These are phyloP conservation scores for Periconia sp. DNA, from an alignment of 2,329 filamentous ascomycete species.

Conservation along the genomic window DNA sequence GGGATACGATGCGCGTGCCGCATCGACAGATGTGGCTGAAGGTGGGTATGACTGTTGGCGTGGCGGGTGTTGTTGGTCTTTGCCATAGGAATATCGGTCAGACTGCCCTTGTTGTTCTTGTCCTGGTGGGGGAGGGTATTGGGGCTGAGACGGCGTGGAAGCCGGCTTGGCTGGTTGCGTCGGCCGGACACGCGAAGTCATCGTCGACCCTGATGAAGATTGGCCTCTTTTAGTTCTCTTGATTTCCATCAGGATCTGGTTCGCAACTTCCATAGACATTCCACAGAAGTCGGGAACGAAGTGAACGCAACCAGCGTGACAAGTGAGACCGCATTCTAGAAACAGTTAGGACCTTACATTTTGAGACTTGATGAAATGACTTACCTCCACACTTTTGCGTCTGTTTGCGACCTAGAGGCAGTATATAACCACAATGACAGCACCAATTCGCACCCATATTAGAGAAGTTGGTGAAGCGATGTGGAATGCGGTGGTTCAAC, in stretches of 20 bases:
- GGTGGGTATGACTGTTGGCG: constrained; percentile 50
- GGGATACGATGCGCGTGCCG: constrained; percentile 55
- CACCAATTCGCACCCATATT: constrained; percentile 99
- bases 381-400: constrained; percentile 87
- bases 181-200: constrained; percentile 45
- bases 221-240: constrained; percentile 77
- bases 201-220: constrained; percentile 56
- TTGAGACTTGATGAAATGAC: constrained; percentile 33
- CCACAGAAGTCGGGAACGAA: constrained; percentile 98
- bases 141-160: constrained; percentile 45
- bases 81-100: constrained; percentile 56
- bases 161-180: constrained; percentile 53
- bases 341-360: constrained; percentile 21
- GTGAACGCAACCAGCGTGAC: constrained; percentile 89
- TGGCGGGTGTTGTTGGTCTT: constrained; percentile 49
- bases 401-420: constrained; percentile 94
- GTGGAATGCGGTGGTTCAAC: constrained; percentile 98
- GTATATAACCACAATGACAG: constrained; percentile 95
- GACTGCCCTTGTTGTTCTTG: constrained; percentile 50
- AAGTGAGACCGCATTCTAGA: constrained; percentile 87
- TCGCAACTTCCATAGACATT: constrained; percentile 98
- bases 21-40: constrained; percentile 51
- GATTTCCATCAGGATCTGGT: constrained; percentile 88
- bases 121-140: constrained; percentile 37
- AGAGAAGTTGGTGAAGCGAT: constrained; percentile 94